Evolutionary conservation across 176 grass and related monocot species (phyloP).

Genomic region (Hyparrhenia diplandra): DNA sequence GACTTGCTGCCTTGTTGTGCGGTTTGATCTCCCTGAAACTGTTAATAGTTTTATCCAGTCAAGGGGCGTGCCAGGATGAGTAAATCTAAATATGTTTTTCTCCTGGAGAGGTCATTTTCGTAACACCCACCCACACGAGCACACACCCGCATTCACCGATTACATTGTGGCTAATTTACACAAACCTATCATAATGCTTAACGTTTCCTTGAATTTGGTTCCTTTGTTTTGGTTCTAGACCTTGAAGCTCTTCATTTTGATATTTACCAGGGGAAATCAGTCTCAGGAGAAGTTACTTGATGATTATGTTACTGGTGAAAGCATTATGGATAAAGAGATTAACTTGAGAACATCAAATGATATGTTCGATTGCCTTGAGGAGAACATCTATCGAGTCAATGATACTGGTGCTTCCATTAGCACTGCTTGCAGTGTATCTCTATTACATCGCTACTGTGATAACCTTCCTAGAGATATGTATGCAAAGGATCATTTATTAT

Average conservation of each 20-base stretch:
- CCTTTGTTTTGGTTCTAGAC: background rate
- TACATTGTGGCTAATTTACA: background rate
- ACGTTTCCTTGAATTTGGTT: slow-evolving; percentile 17
- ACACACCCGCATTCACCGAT: background rate
- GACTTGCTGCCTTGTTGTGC: slow-evolving; percentile 91
- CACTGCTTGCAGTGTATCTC: slow-evolving; percentile 76
- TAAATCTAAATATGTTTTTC: slow-evolving; percentile 80
- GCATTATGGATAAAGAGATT: slow-evolving; percentile 83
- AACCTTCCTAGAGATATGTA: slow-evolving; percentile 93
- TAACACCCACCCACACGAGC: background rate
- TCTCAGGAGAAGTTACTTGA: slow-evolving; percentile 64
- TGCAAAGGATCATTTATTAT: slow-evolving; percentile 21
- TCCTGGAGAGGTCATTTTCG: slow-evolving; percentile 67
- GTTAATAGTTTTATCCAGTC: slow-evolving; percentile 93
- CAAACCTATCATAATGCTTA: background rate
- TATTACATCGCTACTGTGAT: slow-evolving; percentile 75
- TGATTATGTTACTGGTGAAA: slow-evolving; percentile 67
- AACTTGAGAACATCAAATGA: slow-evolving; percentile 60
- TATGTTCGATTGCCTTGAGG: slow-evolving; percentile 72
- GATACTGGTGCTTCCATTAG: slow-evolving; percentile 87
- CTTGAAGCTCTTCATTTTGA: slow-evolving; percentile 11
- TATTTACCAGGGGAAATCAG: slow-evolving; percentile 68
- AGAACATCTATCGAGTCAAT: slow-evolving; percentile 63
- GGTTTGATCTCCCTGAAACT: slow-evolving; percentile 97
- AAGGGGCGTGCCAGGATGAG: slow-evolving; percentile 87